Conservation (phyloP, 2,329 filamentous ascomycete species). For the Xylariales sp. region DNA sequence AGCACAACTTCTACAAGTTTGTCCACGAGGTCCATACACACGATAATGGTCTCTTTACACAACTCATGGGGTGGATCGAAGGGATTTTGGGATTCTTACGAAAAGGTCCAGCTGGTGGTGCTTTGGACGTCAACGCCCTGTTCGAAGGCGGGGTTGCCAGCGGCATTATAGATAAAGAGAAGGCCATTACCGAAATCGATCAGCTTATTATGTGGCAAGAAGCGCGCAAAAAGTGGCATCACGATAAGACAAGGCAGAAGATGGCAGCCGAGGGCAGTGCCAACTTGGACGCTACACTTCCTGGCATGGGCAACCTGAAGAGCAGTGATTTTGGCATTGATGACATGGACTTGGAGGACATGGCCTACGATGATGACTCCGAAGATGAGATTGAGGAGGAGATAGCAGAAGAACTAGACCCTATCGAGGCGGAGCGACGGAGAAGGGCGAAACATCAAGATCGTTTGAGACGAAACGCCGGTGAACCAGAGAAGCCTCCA, state of each 20-base stretch:
- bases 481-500: constrained; percentile 76
- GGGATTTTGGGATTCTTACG: constrained; percentile 90
- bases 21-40: constrained; percentile 96
- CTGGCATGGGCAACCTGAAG: constrained; percentile 58
- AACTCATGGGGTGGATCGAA: constrained; percentile 96
- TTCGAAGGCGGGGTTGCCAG: constrained; percentile 74
- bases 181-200: constrained; percentile 77
- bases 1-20: constrained; percentile 98
- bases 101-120: constrained; percentile 78
- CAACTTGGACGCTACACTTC: constrained; percentile 42
- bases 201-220: constrained; percentile 89
- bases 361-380: constrained; percentile 72
- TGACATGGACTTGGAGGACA: constrained; percentile 79
- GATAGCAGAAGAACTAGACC: constrained; percentile 74
- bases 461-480: constrained; percentile 71
- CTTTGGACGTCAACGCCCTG: constrained; percentile 89
- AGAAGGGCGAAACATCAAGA: constrained; percentile 75
- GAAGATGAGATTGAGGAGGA: constrained; percentile 65
- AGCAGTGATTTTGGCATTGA: constrained; percentile 88
- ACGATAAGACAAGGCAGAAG: constrained; percentile 96
- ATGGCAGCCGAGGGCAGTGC: constrained; percentile 81
- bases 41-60: constrained; percentile 92
- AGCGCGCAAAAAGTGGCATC: constrained; percentile 94
- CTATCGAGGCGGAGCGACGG: constrained; percentile 81
- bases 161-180: constrained; percentile 63